These are phyloP conservation scores for Bombardia bombarda DNA, from an alignment of 495 filamentous ascomycete species.

Conservation along the genomic window DNA sequence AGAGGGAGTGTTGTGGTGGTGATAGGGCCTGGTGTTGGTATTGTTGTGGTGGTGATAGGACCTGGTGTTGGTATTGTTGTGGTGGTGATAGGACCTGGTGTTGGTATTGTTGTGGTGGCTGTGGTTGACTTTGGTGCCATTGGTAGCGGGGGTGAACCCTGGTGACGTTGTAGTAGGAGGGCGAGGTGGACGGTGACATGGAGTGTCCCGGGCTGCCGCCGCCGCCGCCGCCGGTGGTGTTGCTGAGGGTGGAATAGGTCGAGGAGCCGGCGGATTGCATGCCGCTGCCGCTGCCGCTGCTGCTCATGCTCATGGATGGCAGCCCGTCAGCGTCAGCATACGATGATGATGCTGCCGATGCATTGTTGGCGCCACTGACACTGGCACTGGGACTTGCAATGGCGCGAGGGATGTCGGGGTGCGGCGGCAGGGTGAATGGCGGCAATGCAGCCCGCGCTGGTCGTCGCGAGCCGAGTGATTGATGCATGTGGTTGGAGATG, in stretches of 20 bases:
- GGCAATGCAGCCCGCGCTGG: constrained; percentile 9
- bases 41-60: constrained; percentile 3
- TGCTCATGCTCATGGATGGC: neutral
- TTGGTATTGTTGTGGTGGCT: constrained; percentile 2
- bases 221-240: constrained; percentile 4
- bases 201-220: neutral
- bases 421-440: constrained; percentile 8
- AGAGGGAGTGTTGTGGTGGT: constrained; percentile 1
- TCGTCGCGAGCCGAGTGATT: constrained; percentile 2
- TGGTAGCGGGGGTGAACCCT: neutral
- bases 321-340: neutral
- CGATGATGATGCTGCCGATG: too few relatives aligned
- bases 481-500: too few relatives aligned
- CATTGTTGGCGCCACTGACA: neutral
- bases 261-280: constrained; percentile 4
- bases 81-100: constrained; percentile 1
- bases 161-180: neutral
- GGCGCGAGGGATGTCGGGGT: constrained; percentile 4
- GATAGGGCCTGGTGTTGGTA: constrained; percentile 1
- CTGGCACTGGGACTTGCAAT: neutral
- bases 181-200: neutral
- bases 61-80: neutral
- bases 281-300: neutral
- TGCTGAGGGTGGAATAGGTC: constrained; percentile 8
- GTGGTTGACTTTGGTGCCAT: neutral